Percentiles rank a stretch among this genome's conserved stretches.
These are phyloP conservation scores for Paraurostyla sp. DNA, from an alignment of 73 alveolate species.

Conservation along the genomic window DNA sequence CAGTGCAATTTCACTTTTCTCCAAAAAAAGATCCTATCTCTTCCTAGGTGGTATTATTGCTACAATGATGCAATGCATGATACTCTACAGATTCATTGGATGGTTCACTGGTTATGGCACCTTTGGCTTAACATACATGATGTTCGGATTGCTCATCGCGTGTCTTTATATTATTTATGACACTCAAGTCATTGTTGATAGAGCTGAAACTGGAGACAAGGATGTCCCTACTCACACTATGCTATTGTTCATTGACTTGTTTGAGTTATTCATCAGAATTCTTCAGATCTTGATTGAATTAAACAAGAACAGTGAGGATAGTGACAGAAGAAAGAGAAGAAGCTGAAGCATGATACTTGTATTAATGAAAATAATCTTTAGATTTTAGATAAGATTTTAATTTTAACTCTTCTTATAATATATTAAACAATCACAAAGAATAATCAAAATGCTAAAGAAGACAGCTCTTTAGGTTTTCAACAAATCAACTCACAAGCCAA, in stretches of 20 bases:
- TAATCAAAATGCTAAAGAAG: background rate
- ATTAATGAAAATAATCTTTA: background rate
- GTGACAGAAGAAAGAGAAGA: background rate
- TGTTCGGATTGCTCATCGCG: slow-evolving; percentile 60
- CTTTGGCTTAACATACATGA: slow-evolving; percentile 36
- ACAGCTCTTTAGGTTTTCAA: too few species aligned
- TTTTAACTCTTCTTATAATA: background rate
- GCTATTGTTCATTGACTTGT: slow-evolving; percentile 72
- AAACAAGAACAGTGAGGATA: slow-evolving; percentile 58
- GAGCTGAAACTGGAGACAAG: slow-evolving; percentile 60
- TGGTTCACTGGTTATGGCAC: slow-evolving; percentile 31
- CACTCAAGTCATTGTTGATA: slow-evolving; percentile 77
- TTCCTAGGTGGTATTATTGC: slow-evolving; percentile 75
- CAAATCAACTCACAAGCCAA: too few species aligned
- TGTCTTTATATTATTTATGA: slow-evolving; percentile 77
- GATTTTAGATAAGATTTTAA: background rate
- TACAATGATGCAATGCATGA: slow-evolving; percentile 8
- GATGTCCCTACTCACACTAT: slow-evolving; percentile 72
- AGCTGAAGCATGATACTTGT: background rate
- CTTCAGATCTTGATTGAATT: slow-evolving; percentile 60
- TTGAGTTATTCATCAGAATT: slow-evolving; percentile 73
- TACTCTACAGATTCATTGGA: slow-evolving; percentile 27
- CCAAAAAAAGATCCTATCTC: slow-evolving; percentile 73
- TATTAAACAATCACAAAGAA: background rate
- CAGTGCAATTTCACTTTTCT: slow-evolving; percentile 61